Evolutionary conservation across 2,329 filamentous ascomycete species (phyloP).

Genomic region (Penicillium occitanis): DNA sequence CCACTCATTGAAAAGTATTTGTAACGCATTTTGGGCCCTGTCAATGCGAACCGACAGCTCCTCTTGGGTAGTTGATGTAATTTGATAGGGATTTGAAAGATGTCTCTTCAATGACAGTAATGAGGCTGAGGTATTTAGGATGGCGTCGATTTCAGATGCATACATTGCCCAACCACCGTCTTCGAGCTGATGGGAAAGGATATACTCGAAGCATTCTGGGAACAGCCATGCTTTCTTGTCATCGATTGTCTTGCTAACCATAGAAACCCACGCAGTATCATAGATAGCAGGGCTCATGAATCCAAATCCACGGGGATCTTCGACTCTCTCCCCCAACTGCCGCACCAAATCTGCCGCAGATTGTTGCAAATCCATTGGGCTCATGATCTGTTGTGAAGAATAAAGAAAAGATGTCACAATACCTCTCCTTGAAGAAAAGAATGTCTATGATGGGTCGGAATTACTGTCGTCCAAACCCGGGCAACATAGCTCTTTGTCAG

Average conservation of each 20-base stretch:
- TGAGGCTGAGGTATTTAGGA: constrained; percentile 37
- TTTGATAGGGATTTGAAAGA: constrained; percentile 23
- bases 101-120: constrained; percentile 33
- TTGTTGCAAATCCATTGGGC: constrained; percentile 7
- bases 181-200: constrained; percentile 30
- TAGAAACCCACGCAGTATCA: constrained; percentile 38
- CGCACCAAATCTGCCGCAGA: constrained; percentile 2
- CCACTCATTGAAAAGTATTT: constrained; percentile 29
- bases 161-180: constrained; percentile 31
- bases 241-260: constrained; percentile 22
- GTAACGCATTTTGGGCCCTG: constrained; percentile 25
- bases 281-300: constrained; percentile 26
- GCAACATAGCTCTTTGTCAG: not conserved
- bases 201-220: constrained; percentile 34
- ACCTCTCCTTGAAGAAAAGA: not conserved
- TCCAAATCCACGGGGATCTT: constrained; percentile 12
- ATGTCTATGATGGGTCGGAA: not conserved
- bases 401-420: not conserved
- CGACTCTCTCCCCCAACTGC: constrained; percentile 4
- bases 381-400: not conserved
- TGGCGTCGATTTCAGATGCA: constrained; percentile 33
- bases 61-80: constrained; percentile 14
- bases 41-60: constrained; percentile 24
- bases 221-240: constrained; percentile 31
- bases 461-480: not conserved